Conservation (phyloP, 345 rosid species). For the Corchorus capsularis region DNA sequence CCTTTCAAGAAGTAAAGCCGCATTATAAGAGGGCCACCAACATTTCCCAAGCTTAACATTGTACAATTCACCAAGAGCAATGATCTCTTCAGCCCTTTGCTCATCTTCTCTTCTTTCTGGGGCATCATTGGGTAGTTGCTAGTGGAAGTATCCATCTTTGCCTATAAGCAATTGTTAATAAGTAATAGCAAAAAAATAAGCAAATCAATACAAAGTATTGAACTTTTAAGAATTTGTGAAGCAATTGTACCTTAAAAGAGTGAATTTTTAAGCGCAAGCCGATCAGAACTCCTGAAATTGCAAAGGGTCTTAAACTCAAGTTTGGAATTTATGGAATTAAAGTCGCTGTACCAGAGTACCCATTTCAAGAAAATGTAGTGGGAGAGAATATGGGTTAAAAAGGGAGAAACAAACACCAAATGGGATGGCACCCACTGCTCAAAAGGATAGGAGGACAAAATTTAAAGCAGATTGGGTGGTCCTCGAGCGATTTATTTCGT, state of each 20-base stretch:
- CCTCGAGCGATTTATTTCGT: background rate
- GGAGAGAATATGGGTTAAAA: no score
- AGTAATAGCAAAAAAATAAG: background rate
- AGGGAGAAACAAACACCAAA: no score
- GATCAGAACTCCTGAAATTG: no score
- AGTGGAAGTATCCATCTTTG: background rate
- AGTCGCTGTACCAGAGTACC: background rate
- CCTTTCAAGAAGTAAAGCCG: constrained; percentile 31
- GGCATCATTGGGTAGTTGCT: background rate
- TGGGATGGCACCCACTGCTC: background rate
- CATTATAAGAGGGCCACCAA: constrained; percentile 34
- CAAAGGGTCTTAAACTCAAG: no score
- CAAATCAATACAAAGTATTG: no score
- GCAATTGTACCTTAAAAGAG: no score
- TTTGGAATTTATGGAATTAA: no score
- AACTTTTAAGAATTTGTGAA: no score
- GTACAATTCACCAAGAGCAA: constrained; percentile 27
- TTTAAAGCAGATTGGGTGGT: background rate
- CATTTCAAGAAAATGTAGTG: background rate
- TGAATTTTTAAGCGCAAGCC: no score
- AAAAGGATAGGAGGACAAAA: background rate
- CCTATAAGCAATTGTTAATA: background rate
- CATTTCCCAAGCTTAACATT: constrained; percentile 23
- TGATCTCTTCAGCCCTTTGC: constrained; percentile 23
- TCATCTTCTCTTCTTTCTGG: constrained; percentile 20